Evolutionary conservation across 768 basidiomycete genomes (phyloP).

Genomic region (Lactarius vividus): DNA sequence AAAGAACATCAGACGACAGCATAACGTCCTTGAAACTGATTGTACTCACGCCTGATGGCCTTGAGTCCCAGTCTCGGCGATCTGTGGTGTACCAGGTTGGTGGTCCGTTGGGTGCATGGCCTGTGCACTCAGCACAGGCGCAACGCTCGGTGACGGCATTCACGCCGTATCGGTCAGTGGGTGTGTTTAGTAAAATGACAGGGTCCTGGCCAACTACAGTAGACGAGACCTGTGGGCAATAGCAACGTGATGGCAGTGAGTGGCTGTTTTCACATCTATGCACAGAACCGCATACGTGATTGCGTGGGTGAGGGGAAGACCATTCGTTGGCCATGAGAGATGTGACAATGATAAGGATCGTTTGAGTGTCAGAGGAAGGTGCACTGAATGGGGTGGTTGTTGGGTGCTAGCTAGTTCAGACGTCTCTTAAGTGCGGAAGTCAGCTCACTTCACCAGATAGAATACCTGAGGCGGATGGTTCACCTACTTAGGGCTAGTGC

Average conservation of each 20-base stretch:
- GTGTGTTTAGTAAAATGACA: not conserved
- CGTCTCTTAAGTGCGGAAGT: not conserved
- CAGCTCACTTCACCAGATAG: no score
- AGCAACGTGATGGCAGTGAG: not conserved
- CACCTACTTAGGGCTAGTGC: no score
- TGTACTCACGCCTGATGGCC: not conserved
- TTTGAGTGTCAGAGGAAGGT: not conserved
- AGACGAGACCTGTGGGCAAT: not conserved
- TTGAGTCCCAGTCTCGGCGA: not conserved
- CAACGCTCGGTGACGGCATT: not conserved
- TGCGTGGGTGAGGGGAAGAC: not conserved
- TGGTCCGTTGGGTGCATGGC: not conserved
- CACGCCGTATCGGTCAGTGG: not conserved
- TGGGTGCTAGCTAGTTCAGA: not conserved
- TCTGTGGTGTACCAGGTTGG: not conserved
- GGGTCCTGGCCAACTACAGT: not conserved
- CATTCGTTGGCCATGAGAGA: not conserved
- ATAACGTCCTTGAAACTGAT: not conserved
- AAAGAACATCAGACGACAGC: not conserved
- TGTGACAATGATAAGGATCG: not conserved
- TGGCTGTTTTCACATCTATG: no score
- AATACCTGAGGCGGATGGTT: no score
- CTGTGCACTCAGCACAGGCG: not conserved
- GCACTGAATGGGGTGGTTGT: not conserved
- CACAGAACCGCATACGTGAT: not conserved